Evolutionary conservation across 805 yeast genomes (phyloP), one percentile per base, ranked within the genome.

Genomic region (Metschnikowia drakensbergensis): DNA sequence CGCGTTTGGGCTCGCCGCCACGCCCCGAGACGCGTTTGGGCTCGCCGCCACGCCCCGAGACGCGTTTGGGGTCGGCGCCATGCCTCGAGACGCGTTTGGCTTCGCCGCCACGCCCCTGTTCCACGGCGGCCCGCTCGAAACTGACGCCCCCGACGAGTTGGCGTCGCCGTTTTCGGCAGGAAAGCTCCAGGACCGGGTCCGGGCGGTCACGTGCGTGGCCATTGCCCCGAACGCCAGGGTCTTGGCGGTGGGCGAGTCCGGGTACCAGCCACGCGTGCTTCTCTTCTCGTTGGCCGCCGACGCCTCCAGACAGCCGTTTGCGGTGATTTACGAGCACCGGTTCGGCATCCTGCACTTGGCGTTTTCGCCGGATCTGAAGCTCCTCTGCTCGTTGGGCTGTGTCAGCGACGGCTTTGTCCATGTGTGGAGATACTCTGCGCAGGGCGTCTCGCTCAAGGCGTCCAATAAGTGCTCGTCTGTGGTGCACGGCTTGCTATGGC

Each of bases 231-330:
- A 80, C 58, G 72, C 69, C 34, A 70, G 64, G 39, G 54, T 80
- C 4, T 61, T 86, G 26, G 89, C 89, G 0, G 79, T 84, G 11
- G 92, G 92, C 2, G 92, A 86, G 58, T 62, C 75, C 0, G 91
- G 91, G 0, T 82, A 82, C 52, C 80, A 76, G 53, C 92, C 92
- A 1, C 68, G 90, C 17, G 72, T 86, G 1, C 63, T 83, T 22
- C 55, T 84, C 10, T 84, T 75, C 57, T 81, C 87, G 2, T 63
- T 82, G 11, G 82, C 83, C 0, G 69, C 75, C 11, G 74, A 74
- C 51, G 71, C 80, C 41, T 58, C 68, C 9, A 58, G 65, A 4
- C 63, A 59, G n/a, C 87, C 88, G 0, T 61, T 82, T 5, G 77
- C 79, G 6, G 67, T 76, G 11, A 74, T 83, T 1, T 64, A 71